These are phyloP conservation scores for Nymphaea colorata DNA, from an alignment of 164 flowering plant genomes.

Conservation along the genomic window DNA sequence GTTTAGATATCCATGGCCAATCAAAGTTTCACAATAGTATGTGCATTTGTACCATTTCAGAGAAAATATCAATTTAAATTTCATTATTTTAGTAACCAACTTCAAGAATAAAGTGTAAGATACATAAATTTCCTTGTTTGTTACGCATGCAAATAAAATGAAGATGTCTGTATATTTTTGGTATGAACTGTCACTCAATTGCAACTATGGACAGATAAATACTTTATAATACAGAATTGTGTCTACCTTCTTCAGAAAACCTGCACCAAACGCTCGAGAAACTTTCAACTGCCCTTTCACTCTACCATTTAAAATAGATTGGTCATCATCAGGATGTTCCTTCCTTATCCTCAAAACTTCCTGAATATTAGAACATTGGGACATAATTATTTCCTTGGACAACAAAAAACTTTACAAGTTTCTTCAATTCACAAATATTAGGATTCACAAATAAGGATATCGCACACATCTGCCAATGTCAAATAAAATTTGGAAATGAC, in stretches of 20 bases:
- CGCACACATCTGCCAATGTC: not conserved
- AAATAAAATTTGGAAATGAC: no score
- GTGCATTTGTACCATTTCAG: not conserved
- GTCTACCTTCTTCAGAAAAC: conserved; percentile 45
- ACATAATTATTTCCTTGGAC: not conserved
- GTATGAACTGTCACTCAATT: no score
- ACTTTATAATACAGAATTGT: no score
- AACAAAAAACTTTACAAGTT: not conserved
- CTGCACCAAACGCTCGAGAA: conserved; percentile 69
- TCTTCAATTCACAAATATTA: not conserved
- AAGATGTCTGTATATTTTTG: no score
- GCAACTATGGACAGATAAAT: no score
- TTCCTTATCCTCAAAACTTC: conserved; percentile 43
- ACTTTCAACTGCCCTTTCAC: conserved; percentile 66
- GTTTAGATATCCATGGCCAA: not conserved
- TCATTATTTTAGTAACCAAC: not conserved
- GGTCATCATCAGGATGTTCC: conserved; percentile 50
- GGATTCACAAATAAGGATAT: not conserved
- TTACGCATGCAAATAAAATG: no score
- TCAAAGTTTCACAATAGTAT: not conserved
- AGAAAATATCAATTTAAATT: not conserved
- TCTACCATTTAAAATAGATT: conserved; percentile 44
- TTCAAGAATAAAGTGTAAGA: no score
- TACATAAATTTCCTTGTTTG: no score
- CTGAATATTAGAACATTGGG: conserved; percentile 16